Evolutionary conservation across 768 basidiomycete genomes (phyloP).

Genomic region (Boletus bicolor): DNA sequence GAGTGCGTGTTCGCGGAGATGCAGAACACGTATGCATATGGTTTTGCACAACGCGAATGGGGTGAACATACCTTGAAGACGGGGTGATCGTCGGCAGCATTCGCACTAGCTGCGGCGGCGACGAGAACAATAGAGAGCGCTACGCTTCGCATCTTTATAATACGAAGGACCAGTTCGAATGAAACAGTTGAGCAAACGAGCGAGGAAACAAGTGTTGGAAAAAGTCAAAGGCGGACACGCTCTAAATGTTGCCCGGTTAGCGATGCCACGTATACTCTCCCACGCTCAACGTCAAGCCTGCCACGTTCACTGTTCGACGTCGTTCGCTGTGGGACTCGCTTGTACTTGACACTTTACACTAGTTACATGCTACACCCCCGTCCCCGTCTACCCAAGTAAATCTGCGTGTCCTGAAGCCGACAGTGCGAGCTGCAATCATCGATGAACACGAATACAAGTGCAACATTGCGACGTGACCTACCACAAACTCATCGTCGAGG

Average conservation of each 20-base stretch:
- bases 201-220: constrained; percentile 33
- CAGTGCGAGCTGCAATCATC: constrained; percentile 67
- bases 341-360: not conserved
- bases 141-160: constrained; percentile 76
- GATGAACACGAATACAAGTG: constrained; percentile 7
- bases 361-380: constrained; percentile 6
- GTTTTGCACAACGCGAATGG: not conserved
- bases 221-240: constrained; percentile 17
- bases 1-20: not conserved
- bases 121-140: constrained; percentile 72
- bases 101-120: constrained; percentile 59
- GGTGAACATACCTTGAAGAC: constrained; percentile 57
- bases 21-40: constrained; percentile 10
- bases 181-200: constrained; percentile 33
- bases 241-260: constrained; percentile 36
- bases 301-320: not conserved
- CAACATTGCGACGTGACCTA: constrained; percentile 38
- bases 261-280: constrained; percentile 47
- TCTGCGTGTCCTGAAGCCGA: constrained; percentile 97
- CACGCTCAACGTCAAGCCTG: constrained; percentile 22
- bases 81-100: constrained; percentile 61
- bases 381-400: constrained; percentile 57
- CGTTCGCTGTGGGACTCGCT: not conserved
- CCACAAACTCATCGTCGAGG: constrained; percentile 94
- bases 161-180: constrained; percentile 64